A percentile compares a stretch with the other conserved stretches of the same genome.
These are phyloP conservation scores for Rhizopogon vinicolor DNA, from an alignment of 768 basidiomycete genomes.

Conservation along the genomic window DNA sequence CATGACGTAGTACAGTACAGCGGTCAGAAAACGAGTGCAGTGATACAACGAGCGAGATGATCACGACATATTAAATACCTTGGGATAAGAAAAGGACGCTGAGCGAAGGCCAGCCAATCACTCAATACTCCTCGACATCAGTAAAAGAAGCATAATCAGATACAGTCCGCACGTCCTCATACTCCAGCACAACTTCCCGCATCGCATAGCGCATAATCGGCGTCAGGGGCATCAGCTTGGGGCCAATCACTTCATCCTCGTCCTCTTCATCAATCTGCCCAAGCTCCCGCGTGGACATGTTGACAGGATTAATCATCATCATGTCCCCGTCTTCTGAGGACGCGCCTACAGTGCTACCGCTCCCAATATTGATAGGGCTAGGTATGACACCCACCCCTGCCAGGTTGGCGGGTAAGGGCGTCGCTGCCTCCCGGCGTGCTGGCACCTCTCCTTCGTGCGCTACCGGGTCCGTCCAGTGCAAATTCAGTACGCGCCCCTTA, in stretches of 20 bases:
- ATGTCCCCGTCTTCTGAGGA: constrained; percentile 45
- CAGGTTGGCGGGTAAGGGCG: constrained; percentile 22
- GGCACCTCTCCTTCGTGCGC: constrained; percentile 43
- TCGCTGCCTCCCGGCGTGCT: constrained; percentile 20
- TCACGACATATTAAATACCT: not conserved
- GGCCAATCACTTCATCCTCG: constrained; percentile 55
- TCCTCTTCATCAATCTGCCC: constrained; percentile 46
- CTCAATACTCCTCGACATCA: constrained; percentile 67
- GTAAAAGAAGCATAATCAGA: constrained; percentile 75
- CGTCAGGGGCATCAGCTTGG: constrained; percentile 70
- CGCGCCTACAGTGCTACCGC: constrained; percentile 38
- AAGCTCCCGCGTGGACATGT: constrained; percentile 37
- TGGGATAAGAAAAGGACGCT: not conserved
- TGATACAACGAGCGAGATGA: not conserved
- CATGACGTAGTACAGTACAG: not conserved
- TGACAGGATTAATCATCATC: constrained; percentile 34
- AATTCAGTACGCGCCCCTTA: constrained; percentile 66
- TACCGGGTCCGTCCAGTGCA: constrained; percentile 73
- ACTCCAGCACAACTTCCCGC: constrained; percentile 79
- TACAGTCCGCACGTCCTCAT: constrained; percentile 68
- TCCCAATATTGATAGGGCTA: constrained; percentile 3
- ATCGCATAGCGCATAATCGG: constrained; percentile 84
- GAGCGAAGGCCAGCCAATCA: constrained; percentile 3
- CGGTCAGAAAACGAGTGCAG: constrained; percentile 4
- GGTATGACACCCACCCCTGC: constrained; percentile 25